Evolutionary conservation across 495 filamentous ascomycete genomes (phyloP), one percentile per base, ranked within the genome.

Genomic region (Aspergillus baeticus): DNA sequence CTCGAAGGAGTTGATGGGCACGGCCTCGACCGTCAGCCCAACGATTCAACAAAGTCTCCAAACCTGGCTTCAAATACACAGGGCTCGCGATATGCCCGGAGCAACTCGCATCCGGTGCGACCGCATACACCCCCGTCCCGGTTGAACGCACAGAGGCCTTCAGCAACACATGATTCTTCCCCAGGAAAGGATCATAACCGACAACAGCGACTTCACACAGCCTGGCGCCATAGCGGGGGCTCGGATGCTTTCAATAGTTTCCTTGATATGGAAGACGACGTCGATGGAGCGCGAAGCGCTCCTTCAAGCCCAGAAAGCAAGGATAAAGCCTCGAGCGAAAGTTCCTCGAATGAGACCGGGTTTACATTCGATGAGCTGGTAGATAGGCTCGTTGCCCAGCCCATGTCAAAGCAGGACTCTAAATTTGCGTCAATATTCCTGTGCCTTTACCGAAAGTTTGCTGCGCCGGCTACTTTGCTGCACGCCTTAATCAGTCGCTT

Each of bases 361-460:
- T 75, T 87, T 17, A 84, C 83, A 6, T 96, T 96, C 62, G 91
- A 95, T 62, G 90, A 96, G 49, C 79, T 98, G 8, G 87, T 98
- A 14, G 91, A 97, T 68, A 86, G 90, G 39, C 77, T 98, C 29
- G 75, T 97, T 23, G 80, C 86, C 0, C 81, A 87, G 52, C 88
- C 89, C 34, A 87, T 93, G 78, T 91, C 91, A 33, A 92, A 90
- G 67, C 77, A 85, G 6, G 94, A 97, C 67, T 77, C 80, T 17
- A 96, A 95, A 67, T 98, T 97, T 69, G 78, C 79, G 15, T 81
- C 87, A 23, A 86, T 92, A 8, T 98, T 98, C 64, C 75, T 98
- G 17, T 95, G 92, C 55, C 79, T 98, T n/a, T 97, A 96, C 67
- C 88, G 94, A 49, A 96, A 92, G 71, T 97, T 98, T 57, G 88